Base-by-base conservation (phyloP, 1,139 yeast species). In the Debaryomyces nepalensis region DNA sequence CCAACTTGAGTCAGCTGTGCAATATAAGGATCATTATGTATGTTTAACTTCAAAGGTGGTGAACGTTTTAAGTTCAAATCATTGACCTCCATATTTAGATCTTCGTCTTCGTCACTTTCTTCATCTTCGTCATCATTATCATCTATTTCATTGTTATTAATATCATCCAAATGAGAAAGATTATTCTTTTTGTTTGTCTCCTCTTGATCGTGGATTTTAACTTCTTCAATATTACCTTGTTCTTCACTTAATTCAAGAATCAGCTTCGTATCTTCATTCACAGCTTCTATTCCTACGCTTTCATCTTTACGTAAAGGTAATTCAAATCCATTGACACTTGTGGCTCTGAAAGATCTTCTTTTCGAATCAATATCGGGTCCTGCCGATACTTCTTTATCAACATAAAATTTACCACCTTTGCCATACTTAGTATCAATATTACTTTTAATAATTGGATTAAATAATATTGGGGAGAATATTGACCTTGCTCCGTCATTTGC, bases 391-490 rank as follows among this genome's bases (percentile, higher is more conserved):
- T 72, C 76, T 40, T 68, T 64, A 5, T 64, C 63, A 6, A 83
- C 87, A 56, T 82, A 87, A 55, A 85, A 89, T 54, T 88, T 85
- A 2, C 97, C 97, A 5, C 97, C 97, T 52, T 79, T 78, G 5
- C 87, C 85, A 53, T 89, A 89, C 55, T 89, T 89, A 43, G 87
- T 82, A 58, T 89, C 96, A 20, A 89, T 83, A 46, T 80, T 82
- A 39, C 81, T 79, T 47, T 82, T 82, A 40, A 88, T 87, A 26
- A 83, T 77, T 0, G 96, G 95, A 53, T 87, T 87, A 63, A 89
- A 89, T 33, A 77, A 74, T 26, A 89, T 70, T 0, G 96, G 96
- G 0, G 96, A 87, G 59, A 87, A 89, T 1, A 83, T 79, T 30
- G 93, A 85, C 46, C 30, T 41, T 10, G 37, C 9, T 11, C 23